Conservation (phyloP, 108 stramenopile species). For the Nitzschia inconspicua region DNA sequence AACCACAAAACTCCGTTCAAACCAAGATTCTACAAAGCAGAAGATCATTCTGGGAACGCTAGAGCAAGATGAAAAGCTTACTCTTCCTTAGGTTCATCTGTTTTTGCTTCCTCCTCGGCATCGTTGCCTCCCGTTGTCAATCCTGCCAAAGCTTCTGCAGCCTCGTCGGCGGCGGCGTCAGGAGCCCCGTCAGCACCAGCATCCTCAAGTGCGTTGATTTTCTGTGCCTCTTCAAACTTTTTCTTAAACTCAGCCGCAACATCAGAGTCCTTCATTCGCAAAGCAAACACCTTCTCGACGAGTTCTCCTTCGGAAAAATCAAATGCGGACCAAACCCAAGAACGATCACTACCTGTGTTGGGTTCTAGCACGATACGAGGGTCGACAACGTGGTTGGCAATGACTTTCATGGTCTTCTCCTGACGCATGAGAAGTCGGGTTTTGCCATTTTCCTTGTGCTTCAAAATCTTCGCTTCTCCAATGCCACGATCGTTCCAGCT, state of each 20-base stretch:
- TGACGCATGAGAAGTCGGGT: conserved; percentile 97
- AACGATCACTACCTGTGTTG: conserved; percentile 92
- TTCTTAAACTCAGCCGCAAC: conserved; percentile 91
- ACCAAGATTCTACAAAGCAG: too few relatives aligned
- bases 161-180: conserved; percentile 75
- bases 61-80: too few relatives aligned
- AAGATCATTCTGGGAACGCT: too few relatives aligned
- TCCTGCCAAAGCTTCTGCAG: conserved; percentile 76
- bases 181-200: conserved; percentile 80
- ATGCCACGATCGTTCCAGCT: conserved; percentile 97
- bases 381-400: conserved; percentile 96
- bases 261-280: conserved; percentile 93
- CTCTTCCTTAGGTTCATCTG: too few relatives aligned
- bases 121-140: conserved; percentile 68
- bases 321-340: conserved; percentile 98
- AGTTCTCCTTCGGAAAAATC: conserved; percentile 96
- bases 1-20: too few relatives aligned
- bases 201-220: conserved; percentile 81
- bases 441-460: conserved; percentile 87
- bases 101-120: not conserved
- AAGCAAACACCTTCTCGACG: conserved; percentile 93
- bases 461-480: conserved; percentile 94
- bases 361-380: conserved; percentile 94
- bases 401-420: conserved; percentile 99
- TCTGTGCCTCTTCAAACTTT: conserved; percentile 81